phyloP scores from a whole-genome alignment of 2,329 filamentous ascomycete genomes.

The Calonectria hongkongensis region DNA sequence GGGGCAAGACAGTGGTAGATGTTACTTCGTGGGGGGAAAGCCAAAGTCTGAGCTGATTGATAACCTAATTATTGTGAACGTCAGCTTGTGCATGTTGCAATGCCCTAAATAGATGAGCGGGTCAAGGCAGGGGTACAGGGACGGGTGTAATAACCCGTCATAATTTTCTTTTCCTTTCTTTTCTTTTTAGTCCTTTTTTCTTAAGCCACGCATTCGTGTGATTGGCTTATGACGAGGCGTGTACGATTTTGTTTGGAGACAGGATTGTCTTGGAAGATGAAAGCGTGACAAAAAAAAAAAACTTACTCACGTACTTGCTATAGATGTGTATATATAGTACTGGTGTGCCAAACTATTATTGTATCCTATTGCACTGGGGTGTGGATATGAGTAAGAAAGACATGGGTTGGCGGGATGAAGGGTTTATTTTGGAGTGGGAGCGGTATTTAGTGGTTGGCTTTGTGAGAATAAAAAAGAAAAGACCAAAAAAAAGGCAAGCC shows the following conservation, averaged over 20 bases:
- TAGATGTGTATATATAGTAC: neutral
- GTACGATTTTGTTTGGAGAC: too few species aligned
- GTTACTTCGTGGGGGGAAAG: neutral
- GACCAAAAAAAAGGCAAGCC: neutral
- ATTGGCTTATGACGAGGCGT: neutral
- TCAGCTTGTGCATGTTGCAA: conserved; percentile 2
- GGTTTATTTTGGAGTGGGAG: neutral
- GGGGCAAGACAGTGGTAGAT: neutral
- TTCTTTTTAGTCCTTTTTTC: neutral
- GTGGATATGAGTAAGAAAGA: neutral
- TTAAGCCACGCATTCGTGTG: neutral
- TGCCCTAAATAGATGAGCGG: neutral
- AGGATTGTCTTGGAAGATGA: neutral
- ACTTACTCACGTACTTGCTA: neutral
- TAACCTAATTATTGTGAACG: conserved; percentile 50
- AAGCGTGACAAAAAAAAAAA: neutral
- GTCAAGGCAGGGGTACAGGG: neutral
- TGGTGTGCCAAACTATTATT: neutral
- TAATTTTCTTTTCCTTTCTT: neutral
- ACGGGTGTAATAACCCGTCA: neutral
- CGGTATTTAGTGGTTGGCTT: neutral
- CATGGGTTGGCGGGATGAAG: neutral
- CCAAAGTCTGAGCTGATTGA: conserved; percentile 50
- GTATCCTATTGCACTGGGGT: neutral
- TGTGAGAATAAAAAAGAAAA: neutral